Base-by-base conservation (phyloP, 257 asterid genomes). In the Primulina huaijiensis region DNA sequence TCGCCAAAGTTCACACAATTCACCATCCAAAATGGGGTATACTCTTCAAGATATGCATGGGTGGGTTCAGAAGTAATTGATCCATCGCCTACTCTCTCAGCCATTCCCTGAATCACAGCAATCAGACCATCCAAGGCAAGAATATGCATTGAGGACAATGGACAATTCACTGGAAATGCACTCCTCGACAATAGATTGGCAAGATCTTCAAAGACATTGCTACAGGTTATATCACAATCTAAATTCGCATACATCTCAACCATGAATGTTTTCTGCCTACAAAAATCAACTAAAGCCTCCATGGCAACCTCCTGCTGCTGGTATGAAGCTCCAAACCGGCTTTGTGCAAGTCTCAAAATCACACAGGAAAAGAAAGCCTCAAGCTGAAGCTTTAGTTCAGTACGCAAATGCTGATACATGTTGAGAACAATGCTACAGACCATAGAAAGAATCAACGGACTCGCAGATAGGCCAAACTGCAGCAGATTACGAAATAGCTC, bases 291-390 rank as follows among this genome's bases (percentile, higher is more conserved):
- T 70, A 93, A 82, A 66, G 96, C 95, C 83, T 93, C 99, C 99
- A 93, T 93, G n/a, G 92, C 89, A 65, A 86, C 97, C 87, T 93
- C 99, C 80, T 93, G 99, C 84, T 90, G 99, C 87, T 89, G 95
- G 84, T 86, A 90, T 6, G 97, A 86, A 71, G 96, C 89, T 62
- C 99, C 99, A 78, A 50, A 92, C 50, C 96, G 90, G 71, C 96
- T 85, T 77, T 93, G 97, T 55, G 96, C 85, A 72, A 91, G 95
- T 77, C 99, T 89, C 86, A 93, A 69, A 68, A 93, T 81, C 80
- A 93, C 96, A 86, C 99, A 91, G 67, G 97, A 83, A 80, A 93
- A 86, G 89, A 89, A 91, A 80, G 96, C 95, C 86, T 89, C 97
- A 46, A 90, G 91, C 85, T 93, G 96, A 74, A 93, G 92, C 83